Base-by-base conservation (phyloP, 23 red algal species). In the Agarophyton chilense region DNA sequence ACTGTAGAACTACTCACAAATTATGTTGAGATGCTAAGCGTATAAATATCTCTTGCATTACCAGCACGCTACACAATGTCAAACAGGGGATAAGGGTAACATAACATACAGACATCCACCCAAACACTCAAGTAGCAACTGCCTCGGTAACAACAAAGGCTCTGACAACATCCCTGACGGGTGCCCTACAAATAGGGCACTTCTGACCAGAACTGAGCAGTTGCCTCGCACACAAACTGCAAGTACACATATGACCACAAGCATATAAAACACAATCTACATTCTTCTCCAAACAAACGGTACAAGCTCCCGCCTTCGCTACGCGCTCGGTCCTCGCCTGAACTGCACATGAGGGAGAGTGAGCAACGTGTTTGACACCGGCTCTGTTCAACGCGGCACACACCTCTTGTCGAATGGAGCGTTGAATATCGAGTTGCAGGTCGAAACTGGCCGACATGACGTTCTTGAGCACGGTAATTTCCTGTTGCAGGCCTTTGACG, bases 181-280 rank as follows among this genome's bases (percentile, higher is more conserved):
- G 95, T 21, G 95, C 95, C 33, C 95, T 60, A 54, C 95, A 97
- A 21, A 97, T 78, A 18, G 95, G 95, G 41, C 95, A 97, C 22
- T 50, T 66, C 71, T 88, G 80, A 31, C 90, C 90, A 22, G 42
- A 25, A 32, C 71, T 88, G 50, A 97, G 45, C 46, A 97, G 75
- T 52, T 89, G 65, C 35, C 95, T 77, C 36, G 61, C 95, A 68
- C 95, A 97, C 61, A 68, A 56, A 70, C 67, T 43, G 62, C 95
- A 97, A 74, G 79, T 92, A 47, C 66, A 88, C 89, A 93, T 93
- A 81, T 97, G 95, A 39, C 95, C 95, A 89, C 95, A 97, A 46
- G 70, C 83, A 51, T 97, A 97, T 52, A 97, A 73, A 22, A 97
- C 36, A 60, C 49, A 53, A 86, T 97, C 95, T 8, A 92, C 78